phyloP scores from a whole-genome alignment of 257 asterid genomes.

The Nicotiana sylvestris region DNA sequence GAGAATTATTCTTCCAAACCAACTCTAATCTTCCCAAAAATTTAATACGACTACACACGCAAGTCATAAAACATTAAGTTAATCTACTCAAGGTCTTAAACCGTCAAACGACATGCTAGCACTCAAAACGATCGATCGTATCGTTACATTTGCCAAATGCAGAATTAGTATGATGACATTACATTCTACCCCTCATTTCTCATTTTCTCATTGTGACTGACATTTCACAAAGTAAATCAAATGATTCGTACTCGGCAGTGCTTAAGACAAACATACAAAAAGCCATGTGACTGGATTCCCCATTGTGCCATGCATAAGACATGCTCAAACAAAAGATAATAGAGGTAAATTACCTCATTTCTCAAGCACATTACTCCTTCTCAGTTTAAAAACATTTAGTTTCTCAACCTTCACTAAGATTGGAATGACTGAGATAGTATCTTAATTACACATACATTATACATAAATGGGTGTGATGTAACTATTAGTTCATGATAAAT shows the following conservation, averaged over 20 bases:
- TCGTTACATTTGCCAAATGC: too few species aligned
- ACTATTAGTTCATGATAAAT: constrained; percentile 74
- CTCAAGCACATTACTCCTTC: constrained; percentile 21
- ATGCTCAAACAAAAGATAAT: constrained; percentile 8
- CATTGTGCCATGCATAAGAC: constrained; percentile 30
- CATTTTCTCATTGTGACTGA: neutral
- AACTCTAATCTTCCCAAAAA: too few species aligned
- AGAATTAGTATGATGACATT: too few species aligned
- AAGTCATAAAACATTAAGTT: too few species aligned
- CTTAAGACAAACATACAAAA: neutral
- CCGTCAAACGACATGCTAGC: too few species aligned
- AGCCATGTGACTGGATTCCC: constrained; percentile 3
- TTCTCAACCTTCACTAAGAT: constrained; percentile 56
- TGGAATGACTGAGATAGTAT: constrained; percentile 64
- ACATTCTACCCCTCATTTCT: neutral
- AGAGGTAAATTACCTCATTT: neutral
- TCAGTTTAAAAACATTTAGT: constrained; percentile 54
- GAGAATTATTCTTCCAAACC: too few species aligned
- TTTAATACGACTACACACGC: too few species aligned
- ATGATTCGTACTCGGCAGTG: neutral
- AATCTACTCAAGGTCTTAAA: too few species aligned
- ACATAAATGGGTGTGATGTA: constrained; percentile 73
- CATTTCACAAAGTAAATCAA: neutral
- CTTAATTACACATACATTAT: constrained; percentile 74
- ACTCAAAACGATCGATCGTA: too few species aligned